These are phyloP conservation scores for Monilinia vaccinii-corymbosi DNA, from an alignment of 2,329 filamentous ascomycete genomes.

Conservation along the genomic window DNA sequence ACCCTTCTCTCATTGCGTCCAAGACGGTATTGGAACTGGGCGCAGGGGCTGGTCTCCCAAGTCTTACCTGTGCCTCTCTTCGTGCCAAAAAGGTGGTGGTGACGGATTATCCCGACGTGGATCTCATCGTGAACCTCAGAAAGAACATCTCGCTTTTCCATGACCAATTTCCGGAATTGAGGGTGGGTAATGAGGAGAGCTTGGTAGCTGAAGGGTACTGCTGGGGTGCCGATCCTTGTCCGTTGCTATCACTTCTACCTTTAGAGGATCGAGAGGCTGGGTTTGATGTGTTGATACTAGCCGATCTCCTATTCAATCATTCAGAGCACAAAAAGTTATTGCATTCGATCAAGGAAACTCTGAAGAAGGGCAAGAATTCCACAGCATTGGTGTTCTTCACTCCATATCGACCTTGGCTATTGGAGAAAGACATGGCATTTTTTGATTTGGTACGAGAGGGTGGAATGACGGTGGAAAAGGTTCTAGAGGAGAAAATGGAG, in stretches of 20 bases:
- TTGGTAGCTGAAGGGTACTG: constrained; percentile 64
- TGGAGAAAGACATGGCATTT: constrained; percentile 76
- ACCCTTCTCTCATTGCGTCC: constrained; percentile 51
- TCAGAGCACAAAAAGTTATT: constrained; percentile 75
- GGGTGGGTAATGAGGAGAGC: constrained; percentile 16
- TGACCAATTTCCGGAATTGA: constrained; percentile 1
- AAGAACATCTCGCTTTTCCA: constrained; percentile 52
- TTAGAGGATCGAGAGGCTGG: constrained; percentile 22
- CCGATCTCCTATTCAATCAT: constrained; percentile 86
- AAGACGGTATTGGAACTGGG: constrained; percentile 81
- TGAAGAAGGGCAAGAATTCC: constrained; percentile 38
- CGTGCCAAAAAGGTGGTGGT: constrained; percentile 66
- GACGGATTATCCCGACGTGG: constrained; percentile 81
- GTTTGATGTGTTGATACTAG: constrained; percentile 79
- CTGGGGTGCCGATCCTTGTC: constrained; percentile 62
- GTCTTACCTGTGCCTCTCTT: constrained; percentile 64
- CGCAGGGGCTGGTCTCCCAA: constrained; percentile 77
- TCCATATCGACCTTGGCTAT: constrained; percentile 84
- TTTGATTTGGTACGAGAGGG: constrained; percentile 65
- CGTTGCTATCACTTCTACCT: constrained; percentile 48
- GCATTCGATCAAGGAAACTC: constrained; percentile 57
- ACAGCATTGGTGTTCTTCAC: constrained; percentile 84
- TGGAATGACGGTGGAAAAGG: constrained; percentile 69
- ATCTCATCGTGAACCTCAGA: constrained; percentile 71
- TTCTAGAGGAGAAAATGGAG: constrained; percentile 74